Evolutionary conservation across 2,329 filamentous ascomycete species (phyloP), one percentile per base, ranked within the genome.

Genomic region (Fonsecaea erecta): DNA sequence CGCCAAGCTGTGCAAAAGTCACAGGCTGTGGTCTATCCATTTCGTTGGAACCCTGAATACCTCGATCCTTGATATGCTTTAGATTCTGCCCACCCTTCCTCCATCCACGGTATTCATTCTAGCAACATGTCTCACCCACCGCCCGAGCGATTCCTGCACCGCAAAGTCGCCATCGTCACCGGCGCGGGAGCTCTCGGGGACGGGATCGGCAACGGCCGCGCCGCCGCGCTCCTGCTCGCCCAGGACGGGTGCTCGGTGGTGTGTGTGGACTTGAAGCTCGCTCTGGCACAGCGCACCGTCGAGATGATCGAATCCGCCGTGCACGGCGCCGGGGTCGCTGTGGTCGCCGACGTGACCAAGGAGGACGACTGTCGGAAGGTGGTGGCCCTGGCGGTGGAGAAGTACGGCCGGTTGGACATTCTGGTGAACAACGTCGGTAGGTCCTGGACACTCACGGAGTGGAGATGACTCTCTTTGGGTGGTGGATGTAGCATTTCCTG

Each of bases 141-240:
- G 14, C 68, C 68, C 21, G 54, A 61, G 18, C 56, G 67, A n/a
- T 65, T 60, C 54, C 58, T 70, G 1, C n/a, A 30, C 5, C 58
- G 62, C 28, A 64, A 63, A 26, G 67, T 71, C n/a, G 82, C 83
- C 48, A 84, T 88, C 56, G 82, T 88, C 28, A 86, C 85, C 0
- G 85, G 85, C 12, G 85, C 85, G 16, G 85, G 85, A 12, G 83
- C 82, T 62, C 75, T 77, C 30, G 83, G 80, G 26, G 81, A 85
- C 35, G 86, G 84, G 1, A 85, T 88, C 51, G 86, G 86, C 1
- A 89, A 88, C 68, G 86, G 85, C 0, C 80, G 82, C 43, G 86
- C 82, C 0, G 83, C 83, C 63, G 82, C 86, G 1, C 83, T 88
- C 40, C 78, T 89, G 32, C 78, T 89, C 1, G 85, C 86, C 2